Evolutionary conservation across 228 moss, liverwort and hornwort species (phyloP), one percentile per base, ranked within the genome.

Genomic region (Sphagnum fallax): DNA sequence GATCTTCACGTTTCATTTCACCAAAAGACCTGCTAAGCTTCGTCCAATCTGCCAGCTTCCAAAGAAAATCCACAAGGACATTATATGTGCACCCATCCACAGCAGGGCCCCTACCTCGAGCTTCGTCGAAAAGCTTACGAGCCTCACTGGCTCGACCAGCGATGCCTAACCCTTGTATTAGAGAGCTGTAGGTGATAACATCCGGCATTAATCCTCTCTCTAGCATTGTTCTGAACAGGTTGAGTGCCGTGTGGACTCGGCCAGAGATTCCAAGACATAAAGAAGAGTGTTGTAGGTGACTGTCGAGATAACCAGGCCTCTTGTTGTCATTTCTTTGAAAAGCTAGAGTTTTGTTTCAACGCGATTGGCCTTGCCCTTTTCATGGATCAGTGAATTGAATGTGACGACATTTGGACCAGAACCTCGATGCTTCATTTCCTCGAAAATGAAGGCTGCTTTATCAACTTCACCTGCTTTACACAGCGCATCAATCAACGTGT

Each of bases 401-500:
- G 87, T 91, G 6, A 91, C 83, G 52, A 90, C 81, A 53, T 95
- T 95, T 4, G 92, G 92, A 32, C 69, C 72, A 71, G 81, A 92
- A 50, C 90, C 88, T 15, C 90, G 78, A 52, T 80, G 73, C 66
- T 95, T 92, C 95, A 95, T 95, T 47, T 91, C 86, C 52, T 83
- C 80, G 67, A 95, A 92, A 73, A 91, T 89, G 10, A 81, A 65
- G 47, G 84, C 71, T 51, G 95, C 95, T 69, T 90, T 82, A 66
- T 83, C 90, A 9, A 92, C 77, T 63, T 81, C 85, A 58, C 92
- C 89, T 52, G 85, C 75, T 65, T 89, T 90, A 73, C 90, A 95
- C 16, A 95, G 87, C 1, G 90, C 90, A 76, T 91, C 90, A 47
- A 95, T 84, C 77, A 95, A 81, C 69, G 87, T 87, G 69, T 83